A percentile compares a stretch with the other conserved stretches of the same genome.
phyloP scores from a whole-genome alignment of 2,329 filamentous ascomycete species.

The Stachybotrys chartarum region DNA sequence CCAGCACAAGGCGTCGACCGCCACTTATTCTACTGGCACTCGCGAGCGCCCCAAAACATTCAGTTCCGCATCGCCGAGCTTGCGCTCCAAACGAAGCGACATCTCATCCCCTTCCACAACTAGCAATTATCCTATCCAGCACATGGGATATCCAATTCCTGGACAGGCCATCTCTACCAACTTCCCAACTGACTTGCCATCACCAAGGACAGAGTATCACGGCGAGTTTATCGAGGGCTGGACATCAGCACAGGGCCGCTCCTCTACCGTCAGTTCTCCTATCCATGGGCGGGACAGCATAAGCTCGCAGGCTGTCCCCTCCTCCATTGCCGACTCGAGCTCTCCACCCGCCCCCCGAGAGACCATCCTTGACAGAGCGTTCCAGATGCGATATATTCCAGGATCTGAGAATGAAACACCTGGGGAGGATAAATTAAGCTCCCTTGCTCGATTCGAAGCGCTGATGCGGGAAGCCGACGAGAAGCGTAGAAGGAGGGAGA shows the following conservation, averaged over 20 bases:
- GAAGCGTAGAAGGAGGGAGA: conserved; percentile 34
- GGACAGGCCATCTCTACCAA: conserved; percentile 25
- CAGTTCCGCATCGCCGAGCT: conserved; percentile 51
- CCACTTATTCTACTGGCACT: conserved; percentile 38
- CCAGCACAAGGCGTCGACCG: conserved; percentile 40
- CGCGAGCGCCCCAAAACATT: conserved; percentile 44
- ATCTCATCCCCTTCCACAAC: conserved; percentile 48
- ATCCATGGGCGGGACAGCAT: conserved; percentile 47
- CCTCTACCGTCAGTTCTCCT: conserved; percentile 51
- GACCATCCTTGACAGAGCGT: conserved; percentile 61
- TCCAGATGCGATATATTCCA: conserved; percentile 56
- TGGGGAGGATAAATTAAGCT: conserved; percentile 57
- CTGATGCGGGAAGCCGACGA: conserved; percentile 56
- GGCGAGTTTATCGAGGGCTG: conserved; percentile 54
- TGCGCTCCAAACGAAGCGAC: conserved; percentile 56
- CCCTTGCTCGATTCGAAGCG: conserved; percentile 58
- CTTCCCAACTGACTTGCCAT: conserved; percentile 50
- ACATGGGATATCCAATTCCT: conserved; percentile 29
- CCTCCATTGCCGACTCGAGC: conserved; percentile 32
- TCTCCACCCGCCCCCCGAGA: conserved; percentile 50
- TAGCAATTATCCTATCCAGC: conserved; percentile 32
- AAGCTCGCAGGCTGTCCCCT: conserved; percentile 37
- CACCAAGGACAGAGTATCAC: conserved; percentile 46
- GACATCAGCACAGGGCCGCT: conserved; percentile 52
- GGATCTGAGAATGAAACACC: conserved; percentile 47